Evolutionary conservation across 2,329 filamentous ascomycete species (phyloP).

Genomic region (Huntiella bhutanensis): DNA sequence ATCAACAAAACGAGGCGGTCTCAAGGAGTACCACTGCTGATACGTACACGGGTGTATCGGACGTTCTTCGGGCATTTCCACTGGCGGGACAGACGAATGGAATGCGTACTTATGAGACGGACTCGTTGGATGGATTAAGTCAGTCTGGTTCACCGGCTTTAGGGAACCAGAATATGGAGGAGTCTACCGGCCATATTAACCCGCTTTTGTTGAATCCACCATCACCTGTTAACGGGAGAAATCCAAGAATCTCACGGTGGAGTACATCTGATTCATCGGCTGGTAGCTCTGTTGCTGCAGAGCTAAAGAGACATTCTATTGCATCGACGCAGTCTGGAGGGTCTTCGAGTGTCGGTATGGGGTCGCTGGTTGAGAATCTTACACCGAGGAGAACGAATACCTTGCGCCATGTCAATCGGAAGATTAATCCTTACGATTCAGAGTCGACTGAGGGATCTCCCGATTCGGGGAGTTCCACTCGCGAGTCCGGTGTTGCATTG

Average conservation of each 20-base stretch:
- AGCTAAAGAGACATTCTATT: constrained; percentile 7
- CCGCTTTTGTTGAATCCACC: constrained; percentile 7
- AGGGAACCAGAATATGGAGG: neutral
- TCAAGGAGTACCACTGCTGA: too few relatives aligned
- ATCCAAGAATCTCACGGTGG: neutral
- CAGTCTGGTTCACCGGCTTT: neutral
- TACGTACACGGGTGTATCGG: too few relatives aligned
- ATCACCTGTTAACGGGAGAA: constrained; percentile 1
- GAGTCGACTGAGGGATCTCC: constrained; percentile 21
- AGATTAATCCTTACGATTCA: constrained; percentile 29
- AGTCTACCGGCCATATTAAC: constrained; percentile 1
- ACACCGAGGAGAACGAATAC: constrained; percentile 31
- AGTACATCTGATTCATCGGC: constrained; percentile 3
- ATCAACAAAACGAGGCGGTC: too few relatives aligned
- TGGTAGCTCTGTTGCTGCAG: neutral
- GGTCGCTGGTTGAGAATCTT: neutral
- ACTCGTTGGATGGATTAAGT: too few relatives aligned
- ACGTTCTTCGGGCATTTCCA: too few relatives aligned
- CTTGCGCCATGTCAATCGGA: constrained; percentile 38
- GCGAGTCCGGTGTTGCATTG: constrained; percentile 21
- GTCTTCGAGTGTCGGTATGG: neutral
- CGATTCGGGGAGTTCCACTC: constrained; percentile 24
- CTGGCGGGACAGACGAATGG: too few relatives aligned
- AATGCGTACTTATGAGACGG: too few relatives aligned
- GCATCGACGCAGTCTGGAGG: constrained; percentile 3